These are phyloP conservation scores for Aspergillus quadrilineatus DNA, from an alignment of 2,329 filamentous ascomycete genomes.

Conservation along the genomic window DNA sequence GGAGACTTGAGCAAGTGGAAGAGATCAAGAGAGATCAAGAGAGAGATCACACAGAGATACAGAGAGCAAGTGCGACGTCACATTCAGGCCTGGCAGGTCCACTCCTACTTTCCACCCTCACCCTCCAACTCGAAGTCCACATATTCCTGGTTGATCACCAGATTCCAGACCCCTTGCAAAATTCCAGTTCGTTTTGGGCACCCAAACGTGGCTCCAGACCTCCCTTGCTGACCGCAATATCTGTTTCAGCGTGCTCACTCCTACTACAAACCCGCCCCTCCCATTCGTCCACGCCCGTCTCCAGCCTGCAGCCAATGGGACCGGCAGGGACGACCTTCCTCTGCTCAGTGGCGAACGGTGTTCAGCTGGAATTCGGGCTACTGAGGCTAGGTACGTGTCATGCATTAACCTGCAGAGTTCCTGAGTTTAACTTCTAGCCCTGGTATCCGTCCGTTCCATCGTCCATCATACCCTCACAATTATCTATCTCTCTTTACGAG, in stretches of 20 bases:
- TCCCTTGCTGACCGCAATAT: slow-evolving; percentile 2
- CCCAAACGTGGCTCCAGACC: slow-evolving; percentile 14
- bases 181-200: background rate
- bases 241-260: slow-evolving; percentile 2
- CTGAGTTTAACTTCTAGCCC: background rate
- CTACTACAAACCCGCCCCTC: background rate
- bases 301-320: slow-evolving; percentile 4
- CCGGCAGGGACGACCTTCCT: background rate
- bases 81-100: slow-evolving; percentile 10
- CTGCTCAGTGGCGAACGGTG: background rate
- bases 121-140: background rate
- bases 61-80: slow-evolving; percentile 10
- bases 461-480: no score
- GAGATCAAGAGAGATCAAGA: background rate
- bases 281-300: slow-evolving; percentile 9
- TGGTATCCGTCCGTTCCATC: no score
- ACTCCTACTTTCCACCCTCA: background rate
- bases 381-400: slow-evolving; percentile 5
- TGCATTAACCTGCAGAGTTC: slow-evolving; percentile 10
- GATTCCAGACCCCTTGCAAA: slow-evolving; percentile 1
- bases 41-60: background rate
- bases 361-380: slow-evolving; percentile 2
- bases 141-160: background rate
- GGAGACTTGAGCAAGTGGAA: background rate
- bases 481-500: background rate